Conservation (phyloP, 228 moss, liverwort and hornwort species). For the Sphagnum fallax region DNA sequence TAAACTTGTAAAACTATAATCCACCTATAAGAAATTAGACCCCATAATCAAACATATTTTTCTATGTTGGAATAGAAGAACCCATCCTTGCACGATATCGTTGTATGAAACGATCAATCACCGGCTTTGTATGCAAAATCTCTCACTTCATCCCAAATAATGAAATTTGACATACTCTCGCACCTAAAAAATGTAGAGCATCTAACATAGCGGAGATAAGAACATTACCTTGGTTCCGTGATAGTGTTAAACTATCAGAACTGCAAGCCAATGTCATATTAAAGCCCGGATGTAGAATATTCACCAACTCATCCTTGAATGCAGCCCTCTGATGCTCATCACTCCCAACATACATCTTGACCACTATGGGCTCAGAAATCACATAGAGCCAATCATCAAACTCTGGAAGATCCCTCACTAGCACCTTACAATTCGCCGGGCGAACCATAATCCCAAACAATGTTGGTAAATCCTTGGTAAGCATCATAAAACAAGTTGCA, state of each 20-base stretch:
- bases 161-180: background rate
- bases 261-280: background rate
- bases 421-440: background rate
- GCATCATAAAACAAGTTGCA: background rate
- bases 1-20: background rate
- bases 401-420: background rate
- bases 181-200: background rate
- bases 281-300: background rate
- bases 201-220: background rate
- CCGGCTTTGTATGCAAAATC: background rate
- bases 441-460: background rate
- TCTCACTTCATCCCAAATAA: background rate
- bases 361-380: background rate
- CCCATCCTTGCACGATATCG: slow-evolving; percentile 1
- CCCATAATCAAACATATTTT: slow-evolving; percentile 4
- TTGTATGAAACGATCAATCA: background rate
- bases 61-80: background rate
- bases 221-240: background rate
- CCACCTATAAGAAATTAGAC: background rate
- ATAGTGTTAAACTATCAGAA: background rate
- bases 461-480: background rate
- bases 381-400: background rate
- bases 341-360: background rate
- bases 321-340: background rate
- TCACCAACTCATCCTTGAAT: background rate